These are phyloP conservation scores for Coemansia sp. DNA, from an alignment of 192 early-diverging fungal species.

Conservation along the genomic window DNA sequence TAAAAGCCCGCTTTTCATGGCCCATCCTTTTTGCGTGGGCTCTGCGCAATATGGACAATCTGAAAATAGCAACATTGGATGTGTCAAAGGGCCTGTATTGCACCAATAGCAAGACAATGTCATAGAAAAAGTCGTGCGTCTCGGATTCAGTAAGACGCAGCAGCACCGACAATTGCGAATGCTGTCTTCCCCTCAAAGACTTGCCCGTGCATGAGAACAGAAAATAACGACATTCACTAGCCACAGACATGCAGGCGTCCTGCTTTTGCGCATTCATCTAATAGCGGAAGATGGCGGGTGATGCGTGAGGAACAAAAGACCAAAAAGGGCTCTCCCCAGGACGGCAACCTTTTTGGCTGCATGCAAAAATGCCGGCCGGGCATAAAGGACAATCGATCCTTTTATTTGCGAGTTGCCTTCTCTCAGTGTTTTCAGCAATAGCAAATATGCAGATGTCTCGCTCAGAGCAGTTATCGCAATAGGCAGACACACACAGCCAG, in stretches of 20 bases:
- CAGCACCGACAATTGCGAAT: neutral
- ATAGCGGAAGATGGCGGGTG: constrained; percentile 3
- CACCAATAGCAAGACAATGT: neutral
- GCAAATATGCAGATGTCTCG: neutral
- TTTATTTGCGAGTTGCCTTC: constrained; percentile 3
- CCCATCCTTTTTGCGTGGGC: neutral
- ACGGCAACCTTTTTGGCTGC: constrained; percentile 3
- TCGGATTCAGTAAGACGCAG: neutral
- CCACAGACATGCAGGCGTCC: neutral
- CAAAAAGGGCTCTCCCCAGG: neutral
- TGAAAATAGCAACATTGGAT: neutral
- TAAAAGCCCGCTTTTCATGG: neutral
- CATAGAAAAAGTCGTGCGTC: constrained; percentile 1
- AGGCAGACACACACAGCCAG: neutral
- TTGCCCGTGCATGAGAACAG: neutral
- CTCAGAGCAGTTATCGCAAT: neutral
- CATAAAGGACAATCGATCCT: constrained; percentile 10
- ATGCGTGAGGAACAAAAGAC: neutral
- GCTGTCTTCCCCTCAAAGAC: neutral
- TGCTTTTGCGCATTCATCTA: neutral
- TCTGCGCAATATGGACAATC: neutral
- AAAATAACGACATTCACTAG: neutral
- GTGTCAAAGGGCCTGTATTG: neutral
- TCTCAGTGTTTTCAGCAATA: constrained; percentile 3
- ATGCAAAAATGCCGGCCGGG: constrained; percentile 1